Conservation (phyloP, 1,284 basidiomycete genomes). For the Phenoliferia sp. region DNA sequence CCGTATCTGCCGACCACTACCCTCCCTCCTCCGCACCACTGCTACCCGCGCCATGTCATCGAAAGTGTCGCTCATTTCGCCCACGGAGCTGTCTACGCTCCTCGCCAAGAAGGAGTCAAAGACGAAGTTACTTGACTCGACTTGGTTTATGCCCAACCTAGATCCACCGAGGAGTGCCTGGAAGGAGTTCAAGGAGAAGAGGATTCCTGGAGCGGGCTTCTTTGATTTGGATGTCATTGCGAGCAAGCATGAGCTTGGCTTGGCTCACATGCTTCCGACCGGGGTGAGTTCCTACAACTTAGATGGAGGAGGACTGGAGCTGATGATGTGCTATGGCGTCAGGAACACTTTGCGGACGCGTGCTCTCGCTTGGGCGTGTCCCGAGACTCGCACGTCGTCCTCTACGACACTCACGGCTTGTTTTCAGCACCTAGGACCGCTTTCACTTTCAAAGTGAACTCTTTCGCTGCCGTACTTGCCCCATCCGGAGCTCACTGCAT, state of each 20-base stretch:
- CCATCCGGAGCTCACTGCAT: neutral
- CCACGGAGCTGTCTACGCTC: neutral
- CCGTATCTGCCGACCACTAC: neutral
- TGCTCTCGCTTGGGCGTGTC: slow-evolving; percentile 71
- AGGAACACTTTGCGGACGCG: slow-evolving; percentile 62
- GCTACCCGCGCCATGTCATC: neutral
- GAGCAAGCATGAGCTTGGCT: slow-evolving; percentile 32
- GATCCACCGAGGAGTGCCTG: slow-evolving; percentile 54
- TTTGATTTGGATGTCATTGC: slow-evolving; percentile 72
- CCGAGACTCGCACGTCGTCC: slow-evolving; percentile 70
- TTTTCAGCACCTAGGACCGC: slow-evolving; percentile 86
- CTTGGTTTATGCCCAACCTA: slow-evolving; percentile 82
- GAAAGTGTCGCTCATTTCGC: neutral
- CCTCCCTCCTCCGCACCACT: neutral
- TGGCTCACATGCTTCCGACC: slow-evolving; percentile 13
- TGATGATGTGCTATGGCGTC: neutral
- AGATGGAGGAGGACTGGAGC: neutral
- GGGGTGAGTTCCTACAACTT: neutral
- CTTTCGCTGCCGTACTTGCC: neutral
- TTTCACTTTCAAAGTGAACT: slow-evolving; percentile 73
- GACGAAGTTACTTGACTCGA: neutral
- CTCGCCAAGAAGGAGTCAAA: neutral
- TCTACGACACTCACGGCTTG: slow-evolving; percentile 83
- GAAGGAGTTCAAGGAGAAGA: slow-evolving; percentile 61
- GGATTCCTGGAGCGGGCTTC: slow-evolving; percentile 69